These are phyloP conservation scores for Ensete glaucum DNA, from an alignment of 176 grass and related monocot genomes.

Conservation along the genomic window DNA sequence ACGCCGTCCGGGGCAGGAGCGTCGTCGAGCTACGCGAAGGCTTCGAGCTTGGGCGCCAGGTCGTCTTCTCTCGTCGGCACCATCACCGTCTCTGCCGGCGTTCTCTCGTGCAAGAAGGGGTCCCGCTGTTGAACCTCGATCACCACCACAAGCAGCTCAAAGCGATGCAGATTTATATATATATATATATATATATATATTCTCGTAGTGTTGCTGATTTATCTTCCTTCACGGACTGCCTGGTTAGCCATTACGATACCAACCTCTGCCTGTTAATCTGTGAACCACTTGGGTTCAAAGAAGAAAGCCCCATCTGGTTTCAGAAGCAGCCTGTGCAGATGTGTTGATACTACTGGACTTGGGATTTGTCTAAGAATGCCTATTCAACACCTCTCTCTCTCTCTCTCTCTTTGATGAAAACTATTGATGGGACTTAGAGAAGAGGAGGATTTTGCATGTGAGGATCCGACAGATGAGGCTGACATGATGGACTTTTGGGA, in stretches of 20 bases:
- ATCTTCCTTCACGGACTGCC: not conserved
- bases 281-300: not conserved
- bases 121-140: constrained; percentile 2
- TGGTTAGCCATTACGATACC: not conserved
- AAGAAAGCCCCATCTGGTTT: not conserved
- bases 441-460: too few species aligned
- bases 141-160: not conserved
- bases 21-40: constrained; percentile 18
- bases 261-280: not conserved
- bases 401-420: not conserved
- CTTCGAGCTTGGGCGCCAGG: constrained; percentile 15
- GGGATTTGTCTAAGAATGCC: not conserved
- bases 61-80: constrained; percentile 7
- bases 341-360: constrained; percentile 7
- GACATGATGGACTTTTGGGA: too few species aligned
- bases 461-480: too few species aligned
- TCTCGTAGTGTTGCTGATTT: too few species aligned
- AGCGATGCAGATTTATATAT: not conserved
- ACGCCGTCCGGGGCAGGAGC: constrained; percentile 13
- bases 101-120: constrained; percentile 11
- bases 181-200: not conserved
- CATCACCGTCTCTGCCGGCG: constrained; percentile 5
- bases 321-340: not conserved
- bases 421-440: too few species aligned
- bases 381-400: not conserved